These are phyloP conservation scores for Termitomyces sp. DNA, from an alignment of 768 basidiomycete genomes.

Conservation along the genomic window DNA sequence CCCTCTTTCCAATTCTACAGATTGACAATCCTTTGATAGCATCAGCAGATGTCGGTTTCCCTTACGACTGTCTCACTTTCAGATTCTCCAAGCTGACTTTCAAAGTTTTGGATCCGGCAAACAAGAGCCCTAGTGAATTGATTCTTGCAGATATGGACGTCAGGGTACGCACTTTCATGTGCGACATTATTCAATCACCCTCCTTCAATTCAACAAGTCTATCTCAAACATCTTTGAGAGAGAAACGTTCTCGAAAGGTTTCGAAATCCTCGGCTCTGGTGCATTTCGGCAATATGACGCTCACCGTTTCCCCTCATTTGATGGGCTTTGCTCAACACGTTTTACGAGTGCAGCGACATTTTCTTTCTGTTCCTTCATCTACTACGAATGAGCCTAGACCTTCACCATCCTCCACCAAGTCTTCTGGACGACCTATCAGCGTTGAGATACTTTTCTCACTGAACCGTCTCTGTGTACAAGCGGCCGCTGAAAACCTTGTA, in stretches of 20 bases:
- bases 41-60: neutral
- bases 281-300: conserved; percentile 31
- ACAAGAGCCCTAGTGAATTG: conserved; percentile 29
- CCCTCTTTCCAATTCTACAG: conserved; percentile 20
- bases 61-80: conserved; percentile 17
- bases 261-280: conserved; percentile 28
- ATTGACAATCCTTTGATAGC: conserved; percentile 1
- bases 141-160: conserved; percentile 24
- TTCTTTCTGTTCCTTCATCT: conserved; percentile 14
- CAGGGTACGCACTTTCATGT: conserved; percentile 15
- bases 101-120: conserved; percentile 27
- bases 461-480: conserved; percentile 44
- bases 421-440: conserved; percentile 10
- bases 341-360: conserved; percentile 42
- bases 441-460: conserved; percentile 37
- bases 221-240: conserved; percentile 41
- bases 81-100: conserved; percentile 22
- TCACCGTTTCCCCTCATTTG: conserved; percentile 49
- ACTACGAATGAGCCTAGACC: conserved; percentile 6
- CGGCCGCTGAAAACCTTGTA: conserved; percentile 64
- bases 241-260: conserved; percentile 24
- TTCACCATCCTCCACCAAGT: conserved; percentile 1
- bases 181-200: conserved; percentile 18
- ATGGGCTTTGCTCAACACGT: conserved; percentile 54
- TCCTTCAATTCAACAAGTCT: conserved; percentile 19